Percentiles rank a stretch among this genome's conserved stretches.
These are phyloP conservation scores for Tothia fuscella DNA, from an alignment of 2,329 filamentous ascomycete genomes.

Conservation along the genomic window DNA sequence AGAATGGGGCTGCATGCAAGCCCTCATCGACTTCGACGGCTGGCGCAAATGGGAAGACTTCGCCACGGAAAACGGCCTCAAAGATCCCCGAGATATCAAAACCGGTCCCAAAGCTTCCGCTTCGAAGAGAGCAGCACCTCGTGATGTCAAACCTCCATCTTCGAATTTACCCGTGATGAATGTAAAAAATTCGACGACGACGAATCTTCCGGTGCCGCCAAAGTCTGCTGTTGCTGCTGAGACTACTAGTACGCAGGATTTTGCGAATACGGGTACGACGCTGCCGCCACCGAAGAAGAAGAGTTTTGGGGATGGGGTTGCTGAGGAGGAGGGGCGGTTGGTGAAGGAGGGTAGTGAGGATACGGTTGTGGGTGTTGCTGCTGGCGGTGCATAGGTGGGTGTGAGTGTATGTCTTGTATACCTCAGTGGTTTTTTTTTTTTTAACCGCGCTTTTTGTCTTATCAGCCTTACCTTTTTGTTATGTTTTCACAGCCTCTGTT, in stretches of 20 bases:
- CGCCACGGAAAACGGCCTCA: constrained; percentile 21
- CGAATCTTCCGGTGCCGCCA: not conserved
- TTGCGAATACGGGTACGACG: not conserved
- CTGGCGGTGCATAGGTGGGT: not conserved
- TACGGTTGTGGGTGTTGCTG: constrained; percentile 2
- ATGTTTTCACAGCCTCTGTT: no score
- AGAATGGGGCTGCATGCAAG: constrained; percentile 99
- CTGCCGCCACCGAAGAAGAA: not conserved
- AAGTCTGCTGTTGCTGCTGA: not conserved
- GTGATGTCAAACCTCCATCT: not conserved
- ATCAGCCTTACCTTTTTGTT: no score
- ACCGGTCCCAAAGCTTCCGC: constrained; percentile 1
- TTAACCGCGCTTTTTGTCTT: no score
- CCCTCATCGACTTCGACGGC: constrained; percentile 93
- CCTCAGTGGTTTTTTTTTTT: no score
- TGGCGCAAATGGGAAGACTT: constrained; percentile 97
- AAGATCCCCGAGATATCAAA: constrained; percentile 3
- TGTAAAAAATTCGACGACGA: not conserved
- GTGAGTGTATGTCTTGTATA: no score
- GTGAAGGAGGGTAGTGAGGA: constrained; percentile 1
- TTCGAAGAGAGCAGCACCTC: not conserved
- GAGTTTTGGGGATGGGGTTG: not conserved
- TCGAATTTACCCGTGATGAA: not conserved
- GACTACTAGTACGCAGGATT: constrained; percentile 2
- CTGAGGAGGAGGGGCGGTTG: not conserved